Evolutionary conservation across 768 basidiomycete genomes (phyloP), one percentile per base, ranked within the genome.

Genomic region (Collybia nuda): DNA sequence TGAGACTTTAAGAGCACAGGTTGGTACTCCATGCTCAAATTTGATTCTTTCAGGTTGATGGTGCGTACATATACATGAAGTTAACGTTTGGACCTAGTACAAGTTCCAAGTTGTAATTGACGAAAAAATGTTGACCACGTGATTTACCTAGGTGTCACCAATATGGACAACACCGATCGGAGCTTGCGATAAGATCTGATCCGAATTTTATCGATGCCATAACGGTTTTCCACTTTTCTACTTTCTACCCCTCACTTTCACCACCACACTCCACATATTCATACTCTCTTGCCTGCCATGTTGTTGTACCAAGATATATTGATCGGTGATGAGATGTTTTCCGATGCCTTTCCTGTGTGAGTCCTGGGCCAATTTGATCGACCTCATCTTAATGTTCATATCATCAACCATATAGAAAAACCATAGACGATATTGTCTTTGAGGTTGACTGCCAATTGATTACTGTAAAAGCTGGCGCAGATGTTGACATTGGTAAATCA

Each of bases 311-410:
- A 53, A 22, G 91, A 93, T 68, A 65, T 89, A 52, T n/a, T 97
- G 51, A 68, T 83, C 44, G 82, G 69, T 40, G 93, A 96, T 64
- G 95, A 98, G 77, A 88, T 98, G 80, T 83, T 90, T 80, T 93
- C 93, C 22, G 93, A 96, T 75, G 93, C 93, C 57, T 98, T 87
- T 78, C 85, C 86, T 17, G 15, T 88, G 93, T 95, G 60, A 53
- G 86, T 76, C 52, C 40, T 22, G 37, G 32, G 42, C 35, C 19
- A 36, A 24, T 15, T 29, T 23, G 14, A 28, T 52, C 19, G 44
- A 28, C n/a, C 29, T 36, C 21, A 32, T 42, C 29, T 29, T 48
- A 55, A 61, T 43, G 7, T 7, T 26, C 24, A 26, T 26, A 26
- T 56, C 39, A 38, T 42, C 43, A 35, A 38, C 46, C 43, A 38